Percentiles rank a stretch among this genome's conserved stretches.
Conservation (phyloP, 352 stramenopile genomes). For the Pythium vanterpoolii region DNA sequence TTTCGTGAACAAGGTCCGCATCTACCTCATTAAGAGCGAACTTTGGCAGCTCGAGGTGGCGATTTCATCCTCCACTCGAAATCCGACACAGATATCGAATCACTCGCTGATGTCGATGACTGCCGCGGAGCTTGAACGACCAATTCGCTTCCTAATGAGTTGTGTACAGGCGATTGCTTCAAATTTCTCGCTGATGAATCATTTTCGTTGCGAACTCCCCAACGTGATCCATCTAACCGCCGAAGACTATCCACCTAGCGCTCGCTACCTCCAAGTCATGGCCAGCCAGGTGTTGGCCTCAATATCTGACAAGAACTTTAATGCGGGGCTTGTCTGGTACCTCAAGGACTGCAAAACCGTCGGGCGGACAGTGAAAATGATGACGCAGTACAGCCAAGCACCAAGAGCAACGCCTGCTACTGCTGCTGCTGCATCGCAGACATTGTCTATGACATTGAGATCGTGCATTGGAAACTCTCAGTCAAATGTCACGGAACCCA, state of each 20-base stretch:
- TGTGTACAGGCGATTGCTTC: constrained; percentile 58
- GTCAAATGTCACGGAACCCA: constrained; percentile 16
- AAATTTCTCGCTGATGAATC: constrained; percentile 50
- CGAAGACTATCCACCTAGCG: constrained; percentile 54
- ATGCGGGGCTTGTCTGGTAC: constrained; percentile 70
- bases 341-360: constrained; percentile 63
- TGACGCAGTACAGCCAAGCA: constrained; percentile 37
- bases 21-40: constrained; percentile 46
- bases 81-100: not conserved
- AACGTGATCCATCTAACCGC: constrained; percentile 59
- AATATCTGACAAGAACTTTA: constrained; percentile 62
- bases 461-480: constrained; percentile 13
- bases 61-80: not conserved
- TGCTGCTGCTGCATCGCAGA: constrained; percentile 31
- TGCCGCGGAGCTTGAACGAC: constrained; percentile 29
- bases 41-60: constrained; percentile 26
- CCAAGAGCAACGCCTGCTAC: constrained; percentile 29
- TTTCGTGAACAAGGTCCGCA: constrained; percentile 52
- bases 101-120: not conserved
- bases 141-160: constrained; percentile 54
- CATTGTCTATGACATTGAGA: constrained; percentile 17
- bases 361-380: constrained; percentile 39
- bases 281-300: constrained; percentile 40
- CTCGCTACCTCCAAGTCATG: constrained; percentile 46
- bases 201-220: constrained; percentile 64